Conservation (phyloP, 176 grass and related monocot genomes). For the Neostapfia colusana region DNA sequence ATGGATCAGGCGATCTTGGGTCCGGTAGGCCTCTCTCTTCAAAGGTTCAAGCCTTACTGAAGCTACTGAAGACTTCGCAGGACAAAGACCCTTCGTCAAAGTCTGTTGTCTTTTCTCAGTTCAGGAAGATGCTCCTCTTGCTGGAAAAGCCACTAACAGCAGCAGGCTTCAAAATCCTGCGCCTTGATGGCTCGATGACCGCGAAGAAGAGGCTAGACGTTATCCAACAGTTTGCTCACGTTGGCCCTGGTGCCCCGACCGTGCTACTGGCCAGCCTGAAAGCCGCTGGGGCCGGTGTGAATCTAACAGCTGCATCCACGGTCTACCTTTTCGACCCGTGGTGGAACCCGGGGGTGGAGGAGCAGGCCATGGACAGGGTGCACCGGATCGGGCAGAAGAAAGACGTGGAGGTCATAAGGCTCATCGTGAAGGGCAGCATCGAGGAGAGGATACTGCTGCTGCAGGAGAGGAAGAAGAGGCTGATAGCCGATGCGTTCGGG, state of each 20-base stretch:
- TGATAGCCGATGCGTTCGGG: conserved; percentile 63
- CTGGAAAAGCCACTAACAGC: conserved; percentile 67
- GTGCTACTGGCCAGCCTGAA: conserved; percentile 84
- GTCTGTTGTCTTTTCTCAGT: conserved; percentile 92
- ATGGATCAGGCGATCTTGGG: conserved; percentile 34
- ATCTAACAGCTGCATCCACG: conserved; percentile 76
- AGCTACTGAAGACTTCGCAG: conserved; percentile 56
- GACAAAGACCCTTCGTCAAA: conserved; percentile 57
- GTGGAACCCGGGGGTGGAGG: conserved; percentile 93
- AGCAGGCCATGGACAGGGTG: conserved; percentile 96
- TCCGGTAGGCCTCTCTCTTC: conserved; percentile 62
- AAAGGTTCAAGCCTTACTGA: conserved; percentile 72
- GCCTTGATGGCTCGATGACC: conserved; percentile 78
- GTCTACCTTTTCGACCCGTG: conserved; percentile 91
- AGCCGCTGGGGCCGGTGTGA: conserved; percentile 72
- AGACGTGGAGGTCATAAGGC: conserved; percentile 73
- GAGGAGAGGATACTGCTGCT: conserved; percentile 81
- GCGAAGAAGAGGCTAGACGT: conserved; percentile 62
- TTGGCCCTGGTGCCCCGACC: conserved; percentile 54
- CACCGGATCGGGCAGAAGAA: conserved; percentile 83
- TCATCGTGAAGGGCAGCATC: conserved; percentile 73
- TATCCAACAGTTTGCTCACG: conserved; percentile 50
- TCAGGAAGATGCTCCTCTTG: conserved; percentile 83
- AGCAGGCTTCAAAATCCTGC: conserved; percentile 63
- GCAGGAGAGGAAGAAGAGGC: conserved; percentile 74